Conservation (phyloP, 768 basidiomycete species). For the Collybiopsis luxurians region DNA sequence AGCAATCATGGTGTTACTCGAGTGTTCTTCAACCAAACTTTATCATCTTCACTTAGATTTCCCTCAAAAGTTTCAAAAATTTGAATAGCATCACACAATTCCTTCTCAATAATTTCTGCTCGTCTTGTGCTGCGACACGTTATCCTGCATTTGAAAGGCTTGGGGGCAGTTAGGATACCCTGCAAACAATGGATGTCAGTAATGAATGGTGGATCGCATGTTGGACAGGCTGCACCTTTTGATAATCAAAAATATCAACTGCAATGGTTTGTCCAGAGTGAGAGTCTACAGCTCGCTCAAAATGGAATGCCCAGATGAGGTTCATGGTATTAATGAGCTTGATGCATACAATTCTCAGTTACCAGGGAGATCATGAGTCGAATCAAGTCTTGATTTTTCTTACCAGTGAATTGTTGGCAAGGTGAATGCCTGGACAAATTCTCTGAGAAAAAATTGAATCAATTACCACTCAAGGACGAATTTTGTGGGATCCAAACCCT, state of each 20-base stretch:
- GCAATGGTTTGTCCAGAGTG: constrained; percentile 6
- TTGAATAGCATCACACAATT: constrained; percentile 11
- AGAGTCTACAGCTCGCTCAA: constrained; percentile 8
- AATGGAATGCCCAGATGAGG: constrained; percentile 30
- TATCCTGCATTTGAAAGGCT: constrained; percentile 20
- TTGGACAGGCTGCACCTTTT: constrained; percentile 9
- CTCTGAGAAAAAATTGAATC: constrained; percentile 9
- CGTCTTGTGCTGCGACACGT: constrained; percentile 13
- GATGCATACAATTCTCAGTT: neutral
- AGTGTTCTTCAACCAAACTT: constrained; percentile 3
- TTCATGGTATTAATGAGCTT: constrained; percentile 24
- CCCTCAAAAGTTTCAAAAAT: constrained; percentile 13
- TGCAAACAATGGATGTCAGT: neutral
- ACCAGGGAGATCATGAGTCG: neutral
- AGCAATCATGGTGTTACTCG: too few species aligned
- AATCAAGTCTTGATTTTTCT: neutral
- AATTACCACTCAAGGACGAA: neutral
- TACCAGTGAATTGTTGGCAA: constrained; percentile 17
- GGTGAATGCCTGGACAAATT: constrained; percentile 17
- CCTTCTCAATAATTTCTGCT: constrained; percentile 14
- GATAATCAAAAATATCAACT: constrained; percentile 13
- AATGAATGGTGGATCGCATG: neutral
- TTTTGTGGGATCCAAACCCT: constrained; percentile 15
- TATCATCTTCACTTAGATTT: constrained; percentile 7
- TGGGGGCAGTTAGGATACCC: constrained; percentile 13